Evolutionary conservation across 139 green algal genomes (phyloP).

Genomic region (Spirogloea muscicola): DNA sequence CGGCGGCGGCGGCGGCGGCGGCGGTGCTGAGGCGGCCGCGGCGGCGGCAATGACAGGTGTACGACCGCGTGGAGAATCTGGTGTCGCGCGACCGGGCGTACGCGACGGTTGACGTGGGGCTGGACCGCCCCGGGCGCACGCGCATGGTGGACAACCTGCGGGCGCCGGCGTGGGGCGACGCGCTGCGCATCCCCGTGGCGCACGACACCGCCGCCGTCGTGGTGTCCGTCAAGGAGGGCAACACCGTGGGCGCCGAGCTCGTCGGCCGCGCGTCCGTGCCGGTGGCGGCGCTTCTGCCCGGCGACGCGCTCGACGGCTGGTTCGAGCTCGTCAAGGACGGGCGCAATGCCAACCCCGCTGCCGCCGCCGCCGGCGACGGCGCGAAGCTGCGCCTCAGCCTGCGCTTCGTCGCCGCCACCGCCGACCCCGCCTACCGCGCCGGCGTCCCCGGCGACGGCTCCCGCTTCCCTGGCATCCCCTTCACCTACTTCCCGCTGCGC

Average conservation of each 20-base stretch:
- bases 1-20: too few species aligned
- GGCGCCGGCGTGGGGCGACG: conserved; percentile 28
- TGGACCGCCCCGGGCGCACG: conserved; percentile 5
- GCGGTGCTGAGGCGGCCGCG: too few species aligned
- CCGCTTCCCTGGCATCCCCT: too few species aligned
- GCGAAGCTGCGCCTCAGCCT: conserved; percentile 40
- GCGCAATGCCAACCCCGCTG: conserved; percentile 52
- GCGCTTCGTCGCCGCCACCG: neutral
- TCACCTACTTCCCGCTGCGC: conserved; percentile 52
- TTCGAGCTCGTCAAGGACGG: conserved; percentile 31
- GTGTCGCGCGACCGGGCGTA: too few species aligned
- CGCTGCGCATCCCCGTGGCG: conserved; percentile 19
- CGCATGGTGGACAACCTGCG: conserved; percentile 7
- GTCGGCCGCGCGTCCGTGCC: conserved; percentile 11
- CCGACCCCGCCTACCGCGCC: conserved; percentile 24
- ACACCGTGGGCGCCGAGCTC: conserved; percentile 14
- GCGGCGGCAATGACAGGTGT: too few species aligned
- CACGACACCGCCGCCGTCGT: conserved; percentile 20
- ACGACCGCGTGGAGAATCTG: too few species aligned
- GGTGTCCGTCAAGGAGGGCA: conserved; percentile 25
- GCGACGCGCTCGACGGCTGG: conserved; percentile 10
- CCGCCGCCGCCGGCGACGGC: conserved; percentile 53
- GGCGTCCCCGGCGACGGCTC: too few species aligned
- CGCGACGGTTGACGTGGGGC: conserved; percentile 12
- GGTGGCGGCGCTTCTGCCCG: neutral